Conservation (phyloP, 495 filamentous ascomycete genomes). For the Pyrenula aspistea region DNA sequence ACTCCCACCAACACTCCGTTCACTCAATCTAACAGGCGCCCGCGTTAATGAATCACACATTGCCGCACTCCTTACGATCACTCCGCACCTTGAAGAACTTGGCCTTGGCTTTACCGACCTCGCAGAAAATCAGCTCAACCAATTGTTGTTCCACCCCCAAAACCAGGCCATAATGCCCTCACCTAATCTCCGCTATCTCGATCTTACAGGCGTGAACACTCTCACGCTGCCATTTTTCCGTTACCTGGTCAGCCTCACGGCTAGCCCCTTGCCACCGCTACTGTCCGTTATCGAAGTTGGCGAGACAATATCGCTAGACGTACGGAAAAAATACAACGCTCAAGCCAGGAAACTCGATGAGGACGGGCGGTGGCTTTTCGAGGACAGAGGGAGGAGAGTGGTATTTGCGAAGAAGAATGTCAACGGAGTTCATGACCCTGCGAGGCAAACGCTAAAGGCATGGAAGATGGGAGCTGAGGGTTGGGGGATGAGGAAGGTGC, state of each 20-base stretch:
- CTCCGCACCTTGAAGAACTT: slow-evolving; percentile 72
- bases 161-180: slow-evolving; percentile 6
- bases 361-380: slow-evolving; percentile 51
- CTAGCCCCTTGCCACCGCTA: slow-evolving; percentile 41
- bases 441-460: slow-evolving; percentile 26
- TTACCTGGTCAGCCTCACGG: slow-evolving; percentile 44
- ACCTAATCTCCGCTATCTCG: slow-evolving; percentile 58
- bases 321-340: slow-evolving; percentile 39
- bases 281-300: slow-evolving; percentile 71
- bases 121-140: slow-evolving; percentile 50
- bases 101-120: slow-evolving; percentile 58
- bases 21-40: slow-evolving; percentile 66
- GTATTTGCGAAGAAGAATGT: slow-evolving; percentile 52
- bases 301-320: slow-evolving; percentile 39
- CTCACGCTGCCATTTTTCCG: slow-evolving; percentile 51
- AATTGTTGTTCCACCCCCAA: slow-evolving; percentile 25
- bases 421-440: slow-evolving; percentile 25
- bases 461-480: slow-evolving; percentile 89
- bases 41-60: slow-evolving; percentile 56
- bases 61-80: slow-evolving; percentile 51
- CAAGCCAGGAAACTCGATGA: slow-evolving; percentile 36
- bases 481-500: slow-evolving; percentile 84
- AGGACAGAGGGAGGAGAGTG: slow-evolving; percentile 55
- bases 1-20: slow-evolving; percentile 57
- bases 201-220: slow-evolving; percentile 48